Evolutionary conservation across 345 rosid species (phyloP), one percentile per base, ranked within the genome.

Genomic region (Melaleuca alternifolia): DNA sequence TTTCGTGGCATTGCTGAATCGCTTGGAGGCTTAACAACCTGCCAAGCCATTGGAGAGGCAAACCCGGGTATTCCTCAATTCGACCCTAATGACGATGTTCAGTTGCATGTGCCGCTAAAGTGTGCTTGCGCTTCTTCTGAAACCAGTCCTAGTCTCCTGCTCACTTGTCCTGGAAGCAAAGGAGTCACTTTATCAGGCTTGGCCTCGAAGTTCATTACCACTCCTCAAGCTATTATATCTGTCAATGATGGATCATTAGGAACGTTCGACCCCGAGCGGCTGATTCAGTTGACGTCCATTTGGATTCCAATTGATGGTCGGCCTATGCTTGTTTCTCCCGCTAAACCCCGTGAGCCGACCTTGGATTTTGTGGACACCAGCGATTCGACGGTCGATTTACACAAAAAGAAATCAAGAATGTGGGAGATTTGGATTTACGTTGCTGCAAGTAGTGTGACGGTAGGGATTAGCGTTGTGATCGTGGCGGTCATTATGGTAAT

Each of bases 11-110:
- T 96, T 85, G 89, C 96, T 33, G 92, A 91, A 54, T 93, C 98
- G 7, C 88, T 95, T 9, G 92, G 93, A 86, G 98, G 98, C 85
- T 90, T 96, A 87, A 95, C 96, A 51, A 89, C 95, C 50, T 95
- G 96, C 91, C 89, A 89, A 81, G 95, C 95, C 13, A 91, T 95
- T 76, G 85, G 89, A 82, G 92, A 91, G 54, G 91, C 89, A 85
- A 95, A 95, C 86, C 94, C 93, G 3, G 85, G 92, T 2, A 88
- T 93, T 48, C 90, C 91, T 10, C 93, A 92, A 4, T 90, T 89
- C 90, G 89, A 83, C 65, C 93, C 94, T 13, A 79, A 20, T 71
- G 95, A 90, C 50, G 92, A 90, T 26, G 89, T 88, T 53, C 90
- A 61, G 59, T 54, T 96, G 62, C 90, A 84, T 61, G 88, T 96